Base-by-base conservation (phyloP, 352 stramenopile species). In the Elongisporangium prolatum region DNA sequence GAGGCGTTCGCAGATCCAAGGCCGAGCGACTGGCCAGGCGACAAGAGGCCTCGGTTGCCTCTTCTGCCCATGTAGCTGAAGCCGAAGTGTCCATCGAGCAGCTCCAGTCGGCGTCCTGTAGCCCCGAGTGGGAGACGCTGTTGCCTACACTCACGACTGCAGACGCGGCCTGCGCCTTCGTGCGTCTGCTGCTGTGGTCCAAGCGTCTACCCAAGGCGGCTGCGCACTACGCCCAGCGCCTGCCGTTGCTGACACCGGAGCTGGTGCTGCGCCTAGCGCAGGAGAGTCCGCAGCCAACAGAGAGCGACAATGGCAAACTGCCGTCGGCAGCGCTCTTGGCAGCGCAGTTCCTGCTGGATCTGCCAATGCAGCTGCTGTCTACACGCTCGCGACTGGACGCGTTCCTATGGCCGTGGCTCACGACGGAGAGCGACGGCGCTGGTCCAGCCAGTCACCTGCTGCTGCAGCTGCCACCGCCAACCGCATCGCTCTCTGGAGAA, bases 381-480 rank as follows among this genome's bases (percentile, higher is more conserved):
- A 77, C 74, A 1, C 49, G n/a, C 6, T 57, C 65, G 44, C 69
- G 73, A n/a, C 54, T 89, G 56, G 34, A 71, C 13, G 56, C 44
- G 16, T 87, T 89, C 53, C 14, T 91, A 17, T 81, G 83, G 68
- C 75, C 77, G 10, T 91, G 82, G 82, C 54, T 90, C 17, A 24
- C 67, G 38, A 44, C 34, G 0, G 34, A 44, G 34, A 44, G 34
- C 10, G 34, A 44, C 6, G 17, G 11, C 9, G 34, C 34, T 37
- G 52, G 48, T 5, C 51, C 57, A 20, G 61, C 61, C 34, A 65
- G 64, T 51, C 57, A 67, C 2, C 50, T 68, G 16, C 17, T 44
- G 64, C 58, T 44, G 21, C 59, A 48, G 34, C 16, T 49, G 3
- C 61, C 24, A 17, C 52, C 34, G 10, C 22, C 17, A n/a, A 40